A percentile compares a stretch with the other conserved stretches of the same genome.
Evolutionary conservation across 164 flowering plant genomes (phyloP).

Genomic region (Cinnamomum chago): DNA sequence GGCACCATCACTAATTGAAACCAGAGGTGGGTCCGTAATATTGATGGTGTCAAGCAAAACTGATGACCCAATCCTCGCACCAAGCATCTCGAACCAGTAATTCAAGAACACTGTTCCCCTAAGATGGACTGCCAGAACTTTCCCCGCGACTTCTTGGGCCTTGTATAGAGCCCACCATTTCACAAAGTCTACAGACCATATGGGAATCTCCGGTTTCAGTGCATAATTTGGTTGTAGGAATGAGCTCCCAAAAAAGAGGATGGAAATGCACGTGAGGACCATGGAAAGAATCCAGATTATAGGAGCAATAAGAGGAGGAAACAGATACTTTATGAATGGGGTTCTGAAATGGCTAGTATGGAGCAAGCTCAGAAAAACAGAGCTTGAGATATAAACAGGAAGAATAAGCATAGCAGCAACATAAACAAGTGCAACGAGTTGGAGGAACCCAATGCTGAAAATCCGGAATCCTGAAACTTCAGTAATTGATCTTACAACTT

Average conservation of each 20-base stretch:
- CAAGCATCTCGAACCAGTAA: conserved; percentile 74
- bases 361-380: conserved; percentile 29
- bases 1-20: conserved; percentile 62
- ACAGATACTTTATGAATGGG: conserved; percentile 28
- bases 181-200: conserved; percentile 61
- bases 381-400: conserved; percentile 54
- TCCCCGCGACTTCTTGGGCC: conserved; percentile 57
- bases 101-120: conserved; percentile 73
- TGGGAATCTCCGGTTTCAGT: conserved; percentile 47
- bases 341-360: conserved; percentile 6
- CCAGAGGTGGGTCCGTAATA: conserved; percentile 72
- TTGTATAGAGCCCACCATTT: conserved; percentile 84
- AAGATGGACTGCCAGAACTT: conserved; percentile 62
- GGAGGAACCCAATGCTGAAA: conserved; percentile 35
- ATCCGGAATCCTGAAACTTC: conserved; percentile 33
- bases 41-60: conserved; percentile 68
- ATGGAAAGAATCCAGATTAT: conserved; percentile 65
- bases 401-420: conserved; percentile 39
- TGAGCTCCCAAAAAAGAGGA: conserved; percentile 65
- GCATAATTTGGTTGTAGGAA: conserved; percentile 65
- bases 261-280: conserved; percentile 42
- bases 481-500: conserved; percentile 9
- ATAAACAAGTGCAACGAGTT: conserved; percentile 46
- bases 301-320: conserved; percentile 48
- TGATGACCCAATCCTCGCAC: conserved; percentile 66